These are phyloP conservation scores for Arthroderma sp. DNA, from an alignment of 2,329 filamentous ascomycete genomes.

Conservation along the genomic window DNA sequence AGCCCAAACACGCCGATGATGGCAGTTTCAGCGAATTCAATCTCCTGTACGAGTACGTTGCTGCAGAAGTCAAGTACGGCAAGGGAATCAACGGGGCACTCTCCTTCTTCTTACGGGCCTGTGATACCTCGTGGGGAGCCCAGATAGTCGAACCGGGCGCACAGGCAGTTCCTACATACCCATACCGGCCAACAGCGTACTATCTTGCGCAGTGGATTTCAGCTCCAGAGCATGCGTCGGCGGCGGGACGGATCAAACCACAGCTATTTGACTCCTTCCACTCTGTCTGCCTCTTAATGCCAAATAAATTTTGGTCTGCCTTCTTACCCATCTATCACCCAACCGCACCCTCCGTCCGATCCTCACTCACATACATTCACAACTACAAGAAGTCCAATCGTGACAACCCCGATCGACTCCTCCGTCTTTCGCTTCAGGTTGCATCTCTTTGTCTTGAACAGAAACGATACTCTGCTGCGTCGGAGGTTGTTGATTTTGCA, in stretches of 20 bases:
- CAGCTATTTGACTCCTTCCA: constrained; percentile 26
- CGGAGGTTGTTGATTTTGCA: constrained; percentile 22
- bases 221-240: constrained; percentile 16
- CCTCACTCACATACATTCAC: constrained; percentile 23
- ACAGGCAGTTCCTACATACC: constrained; percentile 1
- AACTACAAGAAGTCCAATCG: constrained; percentile 16
- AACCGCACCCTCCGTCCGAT: constrained; percentile 22
- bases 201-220: constrained; percentile 21
- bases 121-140: constrained; percentile 5
- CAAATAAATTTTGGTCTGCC: constrained; percentile 18
- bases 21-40: constrained; percentile 13
- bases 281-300: constrained; percentile 3
- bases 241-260: constrained; percentile 19
- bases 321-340: constrained; percentile 30
- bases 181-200: constrained; percentile 18
- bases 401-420: constrained; percentile 20
- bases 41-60: constrained; percentile 24
- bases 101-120: constrained; percentile 21
- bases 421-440: constrained; percentile 27
- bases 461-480: constrained; percentile 21
- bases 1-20: constrained; percentile 8
- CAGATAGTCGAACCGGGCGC: background rate
- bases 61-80: constrained; percentile 26
- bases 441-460: constrained; percentile 29
- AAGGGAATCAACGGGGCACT: constrained; percentile 26